phyloP scores from a whole-genome alignment of 768 basidiomycete species.

The Kwoniella pini region DNA sequence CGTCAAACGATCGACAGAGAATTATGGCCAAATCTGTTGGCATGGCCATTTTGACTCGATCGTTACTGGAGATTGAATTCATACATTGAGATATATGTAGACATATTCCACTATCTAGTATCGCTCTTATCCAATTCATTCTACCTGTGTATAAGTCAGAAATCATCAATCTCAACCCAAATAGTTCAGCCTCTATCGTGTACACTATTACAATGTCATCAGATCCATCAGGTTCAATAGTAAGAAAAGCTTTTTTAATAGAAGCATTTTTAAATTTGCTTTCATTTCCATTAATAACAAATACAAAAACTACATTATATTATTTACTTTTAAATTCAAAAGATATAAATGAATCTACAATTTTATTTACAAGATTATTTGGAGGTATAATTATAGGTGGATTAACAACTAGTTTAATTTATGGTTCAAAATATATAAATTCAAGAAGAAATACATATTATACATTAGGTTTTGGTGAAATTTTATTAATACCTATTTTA shows the following conservation, averaged over 20 bases:
- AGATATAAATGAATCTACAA: constrained; percentile 30
- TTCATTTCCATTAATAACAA: constrained; percentile 40
- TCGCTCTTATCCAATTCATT: not conserved
- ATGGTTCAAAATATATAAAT: constrained; percentile 23
- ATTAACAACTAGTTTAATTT: constrained; percentile 27
- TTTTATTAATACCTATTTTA: constrained; percentile 30
- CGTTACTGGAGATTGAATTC: no score
- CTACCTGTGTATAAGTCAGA: no score
- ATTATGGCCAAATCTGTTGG: no score
- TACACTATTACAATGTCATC: not conserved
- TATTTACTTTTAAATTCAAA: constrained; percentile 26
- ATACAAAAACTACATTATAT: constrained; percentile 28
- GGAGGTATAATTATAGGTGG: constrained; percentile 34
- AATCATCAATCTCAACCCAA: not conserved
- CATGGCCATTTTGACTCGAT: no score
- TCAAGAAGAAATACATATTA: constrained; percentile 21
- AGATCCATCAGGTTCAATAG: constrained; percentile 18
- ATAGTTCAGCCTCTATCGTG: not conserved
- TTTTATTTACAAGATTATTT: constrained; percentile 35
- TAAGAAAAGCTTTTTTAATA: constrained; percentile 41
- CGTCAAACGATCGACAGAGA: no score
- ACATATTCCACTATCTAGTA: no score
- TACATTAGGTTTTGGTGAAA: constrained; percentile 32
- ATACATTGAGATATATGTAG: no score
- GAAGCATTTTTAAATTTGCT: constrained; percentile 36